Conservation (phyloP, 805 yeast species). For the Yamadazyma olivae region DNA sequence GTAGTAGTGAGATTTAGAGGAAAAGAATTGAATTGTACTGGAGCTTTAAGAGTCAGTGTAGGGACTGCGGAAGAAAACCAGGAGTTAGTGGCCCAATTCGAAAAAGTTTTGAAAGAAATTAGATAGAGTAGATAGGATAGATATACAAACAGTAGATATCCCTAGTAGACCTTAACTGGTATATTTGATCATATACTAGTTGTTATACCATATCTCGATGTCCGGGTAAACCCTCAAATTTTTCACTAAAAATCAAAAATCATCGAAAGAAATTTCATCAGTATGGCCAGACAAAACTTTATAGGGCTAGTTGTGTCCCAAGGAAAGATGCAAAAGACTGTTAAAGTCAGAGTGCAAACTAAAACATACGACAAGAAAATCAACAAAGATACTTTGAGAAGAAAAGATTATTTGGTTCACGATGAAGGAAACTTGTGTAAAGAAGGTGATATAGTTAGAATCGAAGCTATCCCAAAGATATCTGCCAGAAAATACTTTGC, state of each 20-base stretch:
- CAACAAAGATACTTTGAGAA: slow-evolving; percentile 70
- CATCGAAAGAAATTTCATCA: neutral
- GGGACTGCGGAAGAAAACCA: slow-evolving; percentile 81
- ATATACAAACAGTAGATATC: no score
- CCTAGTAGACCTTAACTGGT: no score
- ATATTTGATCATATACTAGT: no score
- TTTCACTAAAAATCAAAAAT: slow-evolving; percentile 3
- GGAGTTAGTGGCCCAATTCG: slow-evolving; percentile 49
- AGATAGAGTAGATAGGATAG: no score
- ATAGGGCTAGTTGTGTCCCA: slow-evolving; percentile 92
- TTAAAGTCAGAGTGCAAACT: slow-evolving; percentile 84
- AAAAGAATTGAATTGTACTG: slow-evolving; percentile 81
- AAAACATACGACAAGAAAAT: slow-evolving; percentile 68
- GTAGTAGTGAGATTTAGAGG: slow-evolving; percentile 94
- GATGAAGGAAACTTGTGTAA: slow-evolving; percentile 90
- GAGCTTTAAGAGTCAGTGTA: slow-evolving; percentile 81
- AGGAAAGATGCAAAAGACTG: slow-evolving; percentile 94
- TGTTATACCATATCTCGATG: no score
- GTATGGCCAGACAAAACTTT: slow-evolving; percentile 87
- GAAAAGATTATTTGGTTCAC: slow-evolving; percentile 86
- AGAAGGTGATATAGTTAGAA: slow-evolving; percentile 94
- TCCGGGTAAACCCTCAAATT: neutral
- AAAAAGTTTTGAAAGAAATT: slow-evolving; percentile 1
- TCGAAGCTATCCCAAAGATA: slow-evolving; percentile 83
- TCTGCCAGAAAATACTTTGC: slow-evolving; percentile 83